Base-by-base conservation (phyloP, 2,329 filamentous ascomycete genomes). In the Ascochyta koolunga region DNA sequence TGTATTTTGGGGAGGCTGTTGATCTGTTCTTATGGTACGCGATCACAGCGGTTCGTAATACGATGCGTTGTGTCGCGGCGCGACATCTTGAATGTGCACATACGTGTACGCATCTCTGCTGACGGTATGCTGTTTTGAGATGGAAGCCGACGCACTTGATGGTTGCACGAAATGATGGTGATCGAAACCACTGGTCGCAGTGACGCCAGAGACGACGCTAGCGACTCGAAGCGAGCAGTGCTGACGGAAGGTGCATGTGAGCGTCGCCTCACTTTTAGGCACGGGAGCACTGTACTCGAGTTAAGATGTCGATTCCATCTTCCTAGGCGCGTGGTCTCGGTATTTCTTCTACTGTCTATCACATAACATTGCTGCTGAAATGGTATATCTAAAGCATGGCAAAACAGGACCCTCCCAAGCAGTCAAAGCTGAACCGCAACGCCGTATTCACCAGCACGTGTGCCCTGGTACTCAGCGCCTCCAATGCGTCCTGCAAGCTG, bases 401-500 rank as follows among this genome's bases (percentile, higher is more conserved):
- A 48, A 46, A 54, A 32, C 22, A n/a, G 15, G 18, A 4, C 16
- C 16, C 6, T 19, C 13, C 22, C 5, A 22, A 47, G 29, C 37
- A 29, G 27, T 31, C 29, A 44, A 11, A n/a, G 19, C 18, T 15
- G 15, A 39, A 35, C 7, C 10, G 5, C 22, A 11, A 39, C n/a
- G 11, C 7, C 18, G 21, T 21, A 6, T 36, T 19, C 33, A 24
- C 13, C 22, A 41, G 32, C 40, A 49, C 49, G 52, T 56, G 44
- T 54, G 42, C 37, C 50, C 45, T 44, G 35, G 21, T 62, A 37
- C 59, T 47, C 55, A 66, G 65, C 63, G 64, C 64, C 63, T 46
- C 56, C 46, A 47, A 68, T 68, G 66, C 65, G 64, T 60, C 50
- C 57, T 59, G 64, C 59, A 59, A 39, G 60, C 58, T 69, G 66